Evolutionary conservation across 331 rosid genomes (phyloP).

Genomic region (Cydonia oblonga): DNA sequence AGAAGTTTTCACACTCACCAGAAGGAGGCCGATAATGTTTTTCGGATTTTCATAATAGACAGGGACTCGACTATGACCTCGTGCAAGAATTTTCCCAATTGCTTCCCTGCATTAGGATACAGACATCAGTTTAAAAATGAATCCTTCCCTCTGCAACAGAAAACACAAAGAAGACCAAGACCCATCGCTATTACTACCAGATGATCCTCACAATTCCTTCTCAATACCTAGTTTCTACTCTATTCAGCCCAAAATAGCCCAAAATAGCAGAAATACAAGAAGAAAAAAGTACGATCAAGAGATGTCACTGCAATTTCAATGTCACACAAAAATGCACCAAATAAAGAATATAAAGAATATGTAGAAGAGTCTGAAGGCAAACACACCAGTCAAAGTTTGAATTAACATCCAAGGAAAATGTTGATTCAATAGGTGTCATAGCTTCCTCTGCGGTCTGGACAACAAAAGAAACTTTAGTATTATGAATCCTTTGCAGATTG

Average conservation of each 20-base stretch:
- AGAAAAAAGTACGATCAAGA: background rate
- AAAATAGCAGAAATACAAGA: background rate
- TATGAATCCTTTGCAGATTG: constrained; percentile 1
- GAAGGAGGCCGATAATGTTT: constrained; percentile 36
- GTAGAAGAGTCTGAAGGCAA: background rate
- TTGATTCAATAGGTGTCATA: constrained; percentile 51
- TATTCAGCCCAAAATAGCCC: background rate
- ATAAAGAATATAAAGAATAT: background rate
- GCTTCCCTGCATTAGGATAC: constrained; percentile 30
- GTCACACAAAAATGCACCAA: background rate
- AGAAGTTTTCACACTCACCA: constrained; percentile 17
- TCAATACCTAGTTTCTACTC: background rate
- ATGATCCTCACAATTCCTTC: background rate
- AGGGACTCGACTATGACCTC: constrained; percentile 40
- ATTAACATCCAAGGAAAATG: constrained; percentile 40
- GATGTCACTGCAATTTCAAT: background rate
- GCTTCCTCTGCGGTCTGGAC: constrained; percentile 41
- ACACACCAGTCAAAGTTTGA: constrained; percentile 42
- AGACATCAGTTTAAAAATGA: background rate
- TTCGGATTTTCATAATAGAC: constrained; percentile 35
- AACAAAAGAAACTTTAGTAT: constrained; percentile 1
- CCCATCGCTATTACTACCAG: background rate
- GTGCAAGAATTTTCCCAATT: constrained; percentile 40
- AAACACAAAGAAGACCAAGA: background rate
- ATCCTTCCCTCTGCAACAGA: background rate